phyloP scores from a whole-genome alignment of 1,284 basidiomycete genomes.

The Coniophora puteana region DNA sequence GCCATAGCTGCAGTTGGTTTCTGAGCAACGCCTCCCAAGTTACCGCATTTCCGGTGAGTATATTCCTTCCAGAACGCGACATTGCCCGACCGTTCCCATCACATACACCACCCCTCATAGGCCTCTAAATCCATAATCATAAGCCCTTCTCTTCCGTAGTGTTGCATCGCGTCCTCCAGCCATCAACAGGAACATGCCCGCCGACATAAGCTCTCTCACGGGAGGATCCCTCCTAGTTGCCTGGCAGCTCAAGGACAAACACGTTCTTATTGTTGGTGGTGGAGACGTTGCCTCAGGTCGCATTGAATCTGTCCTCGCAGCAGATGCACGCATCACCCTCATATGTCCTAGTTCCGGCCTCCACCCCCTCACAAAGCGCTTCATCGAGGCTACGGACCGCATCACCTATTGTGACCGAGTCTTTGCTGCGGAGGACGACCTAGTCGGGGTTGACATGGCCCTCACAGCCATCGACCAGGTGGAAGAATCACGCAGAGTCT shows the following conservation, averaged over 20 bases:
- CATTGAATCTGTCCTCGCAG: slow-evolving; percentile 65
- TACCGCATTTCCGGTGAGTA: too few relatives aligned
- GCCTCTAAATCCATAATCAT: background rate
- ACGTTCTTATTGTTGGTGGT: slow-evolving; percentile 87
- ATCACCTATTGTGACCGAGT: slow-evolving; percentile 71
- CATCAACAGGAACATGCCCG: background rate
- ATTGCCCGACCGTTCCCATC: too few relatives aligned
- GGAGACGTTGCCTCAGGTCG: slow-evolving; percentile 83
- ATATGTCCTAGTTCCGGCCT: slow-evolving; percentile 60
- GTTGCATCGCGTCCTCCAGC: background rate
- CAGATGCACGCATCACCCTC: slow-evolving; percentile 61
- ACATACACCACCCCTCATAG: background rate
- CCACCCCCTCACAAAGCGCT: slow-evolving; percentile 51
- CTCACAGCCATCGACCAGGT: slow-evolving; percentile 93
- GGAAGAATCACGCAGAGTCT: slow-evolving; percentile 68
- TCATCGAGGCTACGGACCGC: slow-evolving; percentile 50
- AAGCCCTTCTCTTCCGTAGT: background rate
- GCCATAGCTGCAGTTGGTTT: too few relatives aligned
- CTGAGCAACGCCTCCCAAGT: too few relatives aligned
- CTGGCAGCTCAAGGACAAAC: slow-evolving; percentile 80
- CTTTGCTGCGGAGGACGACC: slow-evolving; percentile 57
- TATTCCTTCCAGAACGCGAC: too few relatives aligned
- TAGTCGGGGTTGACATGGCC: slow-evolving; percentile 80
- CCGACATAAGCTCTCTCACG: slow-evolving; percentile 1
- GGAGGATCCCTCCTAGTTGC: slow-evolving; percentile 81